A percentile compares a stretch with the other conserved stretches of the same genome.
These are phyloP conservation scores for Trametes versicolor DNA, from an alignment of 1,284 basidiomycete genomes.

Conservation along the genomic window DNA sequence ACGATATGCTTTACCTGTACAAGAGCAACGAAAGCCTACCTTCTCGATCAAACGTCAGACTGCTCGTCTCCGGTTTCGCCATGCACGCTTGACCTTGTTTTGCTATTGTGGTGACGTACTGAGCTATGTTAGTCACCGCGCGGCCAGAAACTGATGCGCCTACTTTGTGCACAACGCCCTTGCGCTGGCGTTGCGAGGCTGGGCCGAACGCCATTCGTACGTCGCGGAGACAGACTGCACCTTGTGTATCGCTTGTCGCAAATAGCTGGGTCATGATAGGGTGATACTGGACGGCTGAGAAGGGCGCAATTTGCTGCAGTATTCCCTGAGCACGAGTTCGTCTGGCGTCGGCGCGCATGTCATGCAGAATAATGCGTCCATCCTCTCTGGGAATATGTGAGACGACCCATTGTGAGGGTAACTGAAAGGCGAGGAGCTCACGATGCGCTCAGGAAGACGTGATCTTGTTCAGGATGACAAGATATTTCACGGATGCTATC, in stretches of 20 bases:
- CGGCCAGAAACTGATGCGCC: neutral
- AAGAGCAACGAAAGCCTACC: slow-evolving; percentile 51
- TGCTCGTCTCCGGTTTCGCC: slow-evolving; percentile 71
- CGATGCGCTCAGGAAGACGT: slow-evolving; percentile 75
- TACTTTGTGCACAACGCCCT: slow-evolving; percentile 67
- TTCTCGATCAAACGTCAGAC: slow-evolving; percentile 69
- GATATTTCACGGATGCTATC: slow-evolving; percentile 70
- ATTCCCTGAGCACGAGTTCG: slow-evolving; percentile 55
- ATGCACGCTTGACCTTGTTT: slow-evolving; percentile 51
- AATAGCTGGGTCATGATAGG: slow-evolving; percentile 73
- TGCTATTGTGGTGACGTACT: slow-evolving; percentile 76
- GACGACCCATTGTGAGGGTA: neutral
- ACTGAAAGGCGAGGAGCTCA: slow-evolving; percentile 39
- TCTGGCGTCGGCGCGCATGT: slow-evolving; percentile 52
- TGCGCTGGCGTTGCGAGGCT: slow-evolving; percentile 48
- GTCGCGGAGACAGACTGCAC: slow-evolving; percentile 73
- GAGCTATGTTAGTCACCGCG: slow-evolving; percentile 18
- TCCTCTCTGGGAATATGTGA: slow-evolving; percentile 61
- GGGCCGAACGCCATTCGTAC: slow-evolving; percentile 80
- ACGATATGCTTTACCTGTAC: slow-evolving; percentile 9
- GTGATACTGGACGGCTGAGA: slow-evolving; percentile 71
- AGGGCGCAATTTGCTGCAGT: slow-evolving; percentile 61
- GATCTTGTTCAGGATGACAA: slow-evolving; percentile 70
- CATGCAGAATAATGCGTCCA: slow-evolving; percentile 69
- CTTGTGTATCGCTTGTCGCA: slow-evolving; percentile 65